A percentile compares a stretch with the other conserved stretches of the same genome.
Conservation (phyloP, 345 rosid species). For the Schrenkiella parvula region DNA sequence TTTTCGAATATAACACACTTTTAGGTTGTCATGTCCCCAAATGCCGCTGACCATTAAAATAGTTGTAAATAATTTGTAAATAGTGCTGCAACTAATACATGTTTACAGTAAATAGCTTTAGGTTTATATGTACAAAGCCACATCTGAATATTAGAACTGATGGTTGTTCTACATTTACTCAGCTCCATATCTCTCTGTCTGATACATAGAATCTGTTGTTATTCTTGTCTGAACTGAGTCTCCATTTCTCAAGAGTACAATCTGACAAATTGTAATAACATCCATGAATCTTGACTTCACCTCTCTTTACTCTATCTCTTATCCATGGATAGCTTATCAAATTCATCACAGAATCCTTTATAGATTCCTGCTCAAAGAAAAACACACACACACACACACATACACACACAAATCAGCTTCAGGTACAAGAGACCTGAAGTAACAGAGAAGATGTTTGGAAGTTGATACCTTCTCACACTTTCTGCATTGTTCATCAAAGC, state of each 20-base stretch:
- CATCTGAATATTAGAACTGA: neutral
- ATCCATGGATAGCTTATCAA: slow-evolving; percentile 75
- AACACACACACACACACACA: neutral
- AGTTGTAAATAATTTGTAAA: too few relatives aligned
- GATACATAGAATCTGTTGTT: slow-evolving; percentile 18
- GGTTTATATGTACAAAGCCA: slow-evolving; percentile 10
- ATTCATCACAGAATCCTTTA: slow-evolving; percentile 54
- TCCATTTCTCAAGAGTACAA: slow-evolving; percentile 62
- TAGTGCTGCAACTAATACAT: neutral
- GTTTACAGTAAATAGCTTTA: neutral
- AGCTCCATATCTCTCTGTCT: slow-evolving; percentile 30
- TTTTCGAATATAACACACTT: too few relatives aligned
- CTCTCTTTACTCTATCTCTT: slow-evolving; percentile 49
- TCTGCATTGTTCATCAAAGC: slow-evolving; percentile 80
- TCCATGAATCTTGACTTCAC: slow-evolving; percentile 47
- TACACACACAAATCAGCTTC: neutral
- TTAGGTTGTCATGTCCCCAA: too few relatives aligned
- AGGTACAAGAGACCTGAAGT: neutral
- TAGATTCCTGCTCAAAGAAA: slow-evolving; percentile 50
- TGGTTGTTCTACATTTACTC: neutral
- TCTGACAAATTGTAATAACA: slow-evolving; percentile 62
- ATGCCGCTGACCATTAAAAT: too few relatives aligned
- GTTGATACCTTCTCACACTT: slow-evolving; percentile 76
- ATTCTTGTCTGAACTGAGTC: slow-evolving; percentile 39
- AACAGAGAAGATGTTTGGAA: neutral